Evolutionary conservation across 768 basidiomycete species (phyloP).

Genomic region (Tylopilus felleus): DNA sequence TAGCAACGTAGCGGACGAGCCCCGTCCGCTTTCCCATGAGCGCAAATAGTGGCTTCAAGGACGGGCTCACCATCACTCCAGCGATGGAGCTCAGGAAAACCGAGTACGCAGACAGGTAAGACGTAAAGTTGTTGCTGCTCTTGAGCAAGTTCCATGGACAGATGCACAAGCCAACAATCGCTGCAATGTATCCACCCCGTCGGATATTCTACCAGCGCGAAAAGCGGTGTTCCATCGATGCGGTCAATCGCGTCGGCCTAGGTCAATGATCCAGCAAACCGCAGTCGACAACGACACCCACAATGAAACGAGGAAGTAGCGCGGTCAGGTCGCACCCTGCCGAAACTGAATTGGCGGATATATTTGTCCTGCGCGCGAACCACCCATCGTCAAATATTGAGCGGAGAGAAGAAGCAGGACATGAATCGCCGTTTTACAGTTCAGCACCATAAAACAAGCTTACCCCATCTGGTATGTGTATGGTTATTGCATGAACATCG

Average conservation of each 20-base stretch:
- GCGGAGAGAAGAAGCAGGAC: background rate
- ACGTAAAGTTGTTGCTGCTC: conserved; percentile 71
- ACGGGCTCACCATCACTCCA: conserved; percentile 62
- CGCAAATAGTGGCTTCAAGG: background rate
- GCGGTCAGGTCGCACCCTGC: conserved; percentile 84
- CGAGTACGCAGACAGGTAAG: conserved; percentile 78
- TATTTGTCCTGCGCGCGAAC: conserved; percentile 54
- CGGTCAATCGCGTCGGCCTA: background rate
- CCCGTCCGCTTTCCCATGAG: background rate
- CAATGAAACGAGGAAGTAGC: conserved; percentile 72
- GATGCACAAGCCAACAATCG: conserved; percentile 71
- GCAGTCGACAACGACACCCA: conserved; percentile 30
- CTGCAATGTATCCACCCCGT: conserved; percentile 81
- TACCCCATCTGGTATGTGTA: conserved; percentile 26
- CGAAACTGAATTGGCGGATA: conserved; percentile 78
- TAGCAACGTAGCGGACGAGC: conserved; percentile 19
- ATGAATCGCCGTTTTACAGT: conserved; percentile 19
- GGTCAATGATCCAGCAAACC: background rate
- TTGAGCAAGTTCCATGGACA: conserved; percentile 76
- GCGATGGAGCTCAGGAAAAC: conserved; percentile 81
- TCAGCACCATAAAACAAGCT: conserved; percentile 4
- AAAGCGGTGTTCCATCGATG: background rate
- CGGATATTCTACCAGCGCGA: conserved; percentile 60
- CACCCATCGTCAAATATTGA: conserved; percentile 7
- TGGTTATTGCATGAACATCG: conserved; percentile 7